Conservation (phyloP, 179 eudicot genomes). For the Patellifolia procumbens region DNA sequence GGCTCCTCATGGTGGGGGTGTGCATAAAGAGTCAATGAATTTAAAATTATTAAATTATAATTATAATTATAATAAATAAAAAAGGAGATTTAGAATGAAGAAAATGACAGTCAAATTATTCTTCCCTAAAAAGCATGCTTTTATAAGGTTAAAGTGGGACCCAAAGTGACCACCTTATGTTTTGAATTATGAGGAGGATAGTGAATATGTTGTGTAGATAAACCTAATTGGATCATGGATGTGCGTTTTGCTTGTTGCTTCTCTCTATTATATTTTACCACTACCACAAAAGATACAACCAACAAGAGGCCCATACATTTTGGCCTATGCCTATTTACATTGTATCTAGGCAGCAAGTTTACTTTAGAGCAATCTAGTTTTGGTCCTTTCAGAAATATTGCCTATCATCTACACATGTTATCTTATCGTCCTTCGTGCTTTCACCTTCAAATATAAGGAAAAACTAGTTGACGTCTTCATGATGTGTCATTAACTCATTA, state of each 20-base stretch:
- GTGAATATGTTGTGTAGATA: background rate
- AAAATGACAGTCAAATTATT: constrained; percentile 43
- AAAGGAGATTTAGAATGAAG: constrained; percentile 17
- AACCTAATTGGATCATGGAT: too few species aligned
- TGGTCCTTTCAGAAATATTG: background rate
- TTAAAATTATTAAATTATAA: background rate
- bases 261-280: too few species aligned
- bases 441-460: too few species aligned
- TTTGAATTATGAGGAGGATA: background rate
- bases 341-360: background rate
- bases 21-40: background rate
- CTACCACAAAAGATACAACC: background rate
- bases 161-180: constrained; percentile 13
- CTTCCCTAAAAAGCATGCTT: constrained; percentile 28
- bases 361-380: too few species aligned
- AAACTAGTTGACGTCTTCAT: too few species aligned
- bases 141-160: constrained; percentile 24
- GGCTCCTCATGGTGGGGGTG: constrained; percentile 17
- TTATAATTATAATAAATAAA: background rate
- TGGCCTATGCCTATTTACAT: background rate
- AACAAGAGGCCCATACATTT: background rate
- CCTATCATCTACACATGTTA: background rate
- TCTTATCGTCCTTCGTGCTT: too few species aligned
- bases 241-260: too few species aligned
- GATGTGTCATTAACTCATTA: background rate